Conservation (phyloP, 345 rosid species). For the Leavenworthia alabamica region DNA sequence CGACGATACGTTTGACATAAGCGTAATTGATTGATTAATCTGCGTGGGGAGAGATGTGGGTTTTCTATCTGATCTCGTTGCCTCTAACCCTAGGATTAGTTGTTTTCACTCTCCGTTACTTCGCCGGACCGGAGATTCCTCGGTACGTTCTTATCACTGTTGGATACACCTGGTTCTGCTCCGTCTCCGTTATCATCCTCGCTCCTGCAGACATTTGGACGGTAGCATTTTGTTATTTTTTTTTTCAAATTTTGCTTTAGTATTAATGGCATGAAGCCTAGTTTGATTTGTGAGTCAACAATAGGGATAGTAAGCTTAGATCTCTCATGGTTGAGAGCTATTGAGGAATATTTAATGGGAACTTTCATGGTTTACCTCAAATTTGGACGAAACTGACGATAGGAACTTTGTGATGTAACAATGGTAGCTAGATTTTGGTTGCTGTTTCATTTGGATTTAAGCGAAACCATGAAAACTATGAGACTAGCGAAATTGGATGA, state of each 20-base stretch:
- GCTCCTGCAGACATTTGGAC: conserved; percentile 97
- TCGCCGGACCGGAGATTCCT: conserved; percentile 92
- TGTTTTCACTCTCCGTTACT: conserved; percentile 65
- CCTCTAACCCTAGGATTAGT: conserved; percentile 97
- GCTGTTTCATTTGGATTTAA: background rate
- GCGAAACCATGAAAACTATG: background rate
- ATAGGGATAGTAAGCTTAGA: background rate
- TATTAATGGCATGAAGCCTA: background rate
- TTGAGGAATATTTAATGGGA: background rate
- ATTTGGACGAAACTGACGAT: background rate
- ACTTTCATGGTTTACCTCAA: background rate
- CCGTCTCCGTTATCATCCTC: conserved; percentile 91
- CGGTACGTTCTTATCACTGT: conserved; percentile 90
- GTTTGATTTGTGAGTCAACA: background rate
- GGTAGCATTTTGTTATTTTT: conserved; percentile 31
- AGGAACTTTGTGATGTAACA: background rate
- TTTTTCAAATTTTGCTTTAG: background rate
- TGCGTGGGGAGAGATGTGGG: conserved; percentile 64
- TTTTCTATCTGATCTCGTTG: conserved; percentile 91
- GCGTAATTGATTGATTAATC: background rate
- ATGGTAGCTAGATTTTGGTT: background rate
- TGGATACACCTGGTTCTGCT: conserved; percentile 96
- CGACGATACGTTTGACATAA: background rate
- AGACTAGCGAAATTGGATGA: background rate
- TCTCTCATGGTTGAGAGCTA: background rate